Base-by-base conservation (phyloP, 352 stramenopile genomes). In the Globisporangium ultimum region DNA sequence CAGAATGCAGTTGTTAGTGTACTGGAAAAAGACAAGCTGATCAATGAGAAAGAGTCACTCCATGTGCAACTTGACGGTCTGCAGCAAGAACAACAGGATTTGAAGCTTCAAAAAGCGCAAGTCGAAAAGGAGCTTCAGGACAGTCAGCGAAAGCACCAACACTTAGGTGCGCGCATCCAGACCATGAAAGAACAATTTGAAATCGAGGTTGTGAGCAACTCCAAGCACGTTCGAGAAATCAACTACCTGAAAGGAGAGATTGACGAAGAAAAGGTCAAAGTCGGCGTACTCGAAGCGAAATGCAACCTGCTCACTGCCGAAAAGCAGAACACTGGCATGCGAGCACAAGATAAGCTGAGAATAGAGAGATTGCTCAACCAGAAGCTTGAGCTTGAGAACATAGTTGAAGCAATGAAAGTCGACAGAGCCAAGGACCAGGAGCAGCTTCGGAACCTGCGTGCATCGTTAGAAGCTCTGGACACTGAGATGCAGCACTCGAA, bases 401-500 rank as follows among this genome's bases (percentile, higher is more conserved):
- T 71, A 3, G 65, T 93, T 0, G 85, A 91, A 20, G 58, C 58
- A 3, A 66, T 81, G 53, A 87, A 87, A 38, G 46, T 80, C 1
- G 76, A 91, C 10, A 71, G 70, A 13, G 71, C 82, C 5, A 78
- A 72, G 47, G 76, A 89, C 45, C 80, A 94, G 22, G 82, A 92
- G 49, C 71, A 90, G 55, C 84, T 94, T 46, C 82, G 70, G 65
- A 89, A 72, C 48, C 55, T 92, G 14, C 69, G 76, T 11, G 65
- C 72, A 48, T 88, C 81, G 8, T 58, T 94, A 4, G 83, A 92
- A 42, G 66, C 80, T 0, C 38, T 95, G n/a, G 85, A 91, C 46
- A 68, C 74, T 0, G 83, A 95, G 48, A 70, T 91, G 53, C 85
- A 95, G 51, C 81, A 92, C 59, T 80, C 76, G 9, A 93, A 95